phyloP scores from a whole-genome alignment of 768 basidiomycete species.

The Brasilioporus rufonigricans region DNA sequence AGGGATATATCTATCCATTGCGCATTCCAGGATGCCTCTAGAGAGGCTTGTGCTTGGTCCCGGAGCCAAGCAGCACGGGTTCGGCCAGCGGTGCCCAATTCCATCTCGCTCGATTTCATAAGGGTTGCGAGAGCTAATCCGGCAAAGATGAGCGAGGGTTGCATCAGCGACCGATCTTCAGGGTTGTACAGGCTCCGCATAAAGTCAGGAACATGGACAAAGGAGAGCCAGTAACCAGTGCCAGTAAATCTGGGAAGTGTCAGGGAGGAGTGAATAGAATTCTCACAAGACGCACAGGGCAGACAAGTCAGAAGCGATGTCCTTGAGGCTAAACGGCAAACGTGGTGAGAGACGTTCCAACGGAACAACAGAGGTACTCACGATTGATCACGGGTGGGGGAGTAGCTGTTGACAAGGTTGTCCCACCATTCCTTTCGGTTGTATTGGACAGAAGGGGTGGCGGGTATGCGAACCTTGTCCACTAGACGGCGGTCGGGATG shows the following conservation, averaged over 20 bases:
- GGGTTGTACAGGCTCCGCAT: constrained; percentile 50
- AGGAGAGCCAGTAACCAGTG: constrained; percentile 65
- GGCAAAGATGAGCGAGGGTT: constrained; percentile 69
- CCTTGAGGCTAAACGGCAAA: constrained; percentile 38
- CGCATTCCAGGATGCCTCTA: constrained; percentile 49
- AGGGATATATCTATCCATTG: constrained; percentile 60
- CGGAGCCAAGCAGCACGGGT: constrained; percentile 56
- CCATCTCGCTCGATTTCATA: constrained; percentile 70
- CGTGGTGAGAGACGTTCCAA: not conserved
- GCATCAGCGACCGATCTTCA: constrained; percentile 53
- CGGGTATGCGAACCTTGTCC: constrained; percentile 28
- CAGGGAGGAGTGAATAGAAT: constrained; percentile 2
- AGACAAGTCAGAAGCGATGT: constrained; percentile 49
- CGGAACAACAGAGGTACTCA: constrained; percentile 19
- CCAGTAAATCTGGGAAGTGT: constrained; percentile 52
- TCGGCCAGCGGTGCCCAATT: constrained; percentile 52
- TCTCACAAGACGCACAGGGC: constrained; percentile 43
- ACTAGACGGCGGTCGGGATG: constrained; percentile 27
- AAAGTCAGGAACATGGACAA: constrained; percentile 60
- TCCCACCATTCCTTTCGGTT: constrained; percentile 47
- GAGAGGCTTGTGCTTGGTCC: constrained; percentile 51
- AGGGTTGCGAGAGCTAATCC: constrained; percentile 68
- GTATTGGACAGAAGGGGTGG: constrained; percentile 32
- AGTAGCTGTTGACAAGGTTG: constrained; percentile 42
- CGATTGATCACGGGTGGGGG: constrained; percentile 42